These are phyloP conservation scores for Pythium aphanidermatum DNA, from an alignment of 352 stramenopile genomes.

Conservation along the genomic window DNA sequence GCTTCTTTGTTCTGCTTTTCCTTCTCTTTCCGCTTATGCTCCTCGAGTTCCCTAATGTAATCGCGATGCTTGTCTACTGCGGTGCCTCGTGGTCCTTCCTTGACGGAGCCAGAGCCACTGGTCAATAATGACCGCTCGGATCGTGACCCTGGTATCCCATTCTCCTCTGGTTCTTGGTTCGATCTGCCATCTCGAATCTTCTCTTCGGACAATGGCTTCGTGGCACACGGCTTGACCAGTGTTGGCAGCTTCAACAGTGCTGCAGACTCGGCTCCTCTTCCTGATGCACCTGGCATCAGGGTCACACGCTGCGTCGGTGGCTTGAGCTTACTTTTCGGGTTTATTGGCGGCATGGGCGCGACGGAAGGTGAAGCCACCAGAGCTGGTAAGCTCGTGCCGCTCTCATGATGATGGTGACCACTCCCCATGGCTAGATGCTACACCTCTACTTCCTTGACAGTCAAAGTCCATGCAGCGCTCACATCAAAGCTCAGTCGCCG, in stretches of 20 bases:
- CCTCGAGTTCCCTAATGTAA: slow-evolving; percentile 65
- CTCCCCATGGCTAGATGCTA: too few species aligned
- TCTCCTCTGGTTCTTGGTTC: slow-evolving; percentile 5
- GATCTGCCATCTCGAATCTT: background rate
- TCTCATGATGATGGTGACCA: too few species aligned
- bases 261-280: background rate
- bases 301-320: slow-evolving; percentile 9
- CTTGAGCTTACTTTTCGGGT: slow-evolving; percentile 18
- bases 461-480: too few species aligned
- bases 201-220: background rate
- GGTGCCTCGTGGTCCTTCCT: background rate
- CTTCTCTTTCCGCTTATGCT: slow-evolving; percentile 65
- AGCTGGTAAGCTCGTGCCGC: too few species aligned
- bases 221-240: slow-evolving; percentile 8
- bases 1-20: slow-evolving; percentile 39
- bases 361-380: too few species aligned
- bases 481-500: too few species aligned
- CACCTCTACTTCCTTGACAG: too few species aligned
- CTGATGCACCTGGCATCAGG: background rate
- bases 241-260: slow-evolving; percentile 18
- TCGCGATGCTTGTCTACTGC: slow-evolving; percentile 50
- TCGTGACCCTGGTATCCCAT: background rate
- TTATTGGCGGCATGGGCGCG: background rate
- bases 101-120: too few species aligned
- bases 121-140: background rate